Evolutionary conservation across 805 yeast genomes (phyloP).

Genomic region (Candida taoyuanica): DNA sequence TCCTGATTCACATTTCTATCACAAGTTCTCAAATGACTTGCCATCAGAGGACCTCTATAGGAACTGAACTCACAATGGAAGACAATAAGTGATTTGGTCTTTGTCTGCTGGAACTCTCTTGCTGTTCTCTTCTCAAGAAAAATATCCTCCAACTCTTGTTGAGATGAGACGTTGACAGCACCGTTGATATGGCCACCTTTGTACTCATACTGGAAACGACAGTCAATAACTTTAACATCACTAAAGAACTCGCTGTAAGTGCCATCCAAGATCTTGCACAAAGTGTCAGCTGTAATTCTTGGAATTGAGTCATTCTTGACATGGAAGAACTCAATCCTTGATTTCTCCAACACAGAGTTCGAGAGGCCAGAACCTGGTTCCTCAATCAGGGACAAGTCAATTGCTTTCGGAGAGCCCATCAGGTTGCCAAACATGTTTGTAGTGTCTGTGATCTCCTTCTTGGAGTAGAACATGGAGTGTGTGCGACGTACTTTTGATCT

Average conservation of each 20-base stretch:
- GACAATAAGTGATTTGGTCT: constrained; percentile 48
- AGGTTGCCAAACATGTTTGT: constrained; percentile 30
- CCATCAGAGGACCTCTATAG: constrained; percentile 92
- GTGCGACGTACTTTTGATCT: constrained; percentile 49
- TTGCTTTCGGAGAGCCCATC: constrained; percentile 21
- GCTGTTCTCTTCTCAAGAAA: constrained; percentile 33
- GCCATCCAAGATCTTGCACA: constrained; percentile 56
- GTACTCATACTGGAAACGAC: constrained; percentile 90
- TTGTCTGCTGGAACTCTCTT: constrained; percentile 16
- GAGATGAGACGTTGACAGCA: constrained; percentile 73
- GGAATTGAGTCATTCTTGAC: constrained; percentile 61
- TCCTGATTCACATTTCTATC: constrained; percentile 74
- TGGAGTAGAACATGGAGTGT: constrained; percentile 64
- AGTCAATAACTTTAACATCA: constrained; percentile 61
- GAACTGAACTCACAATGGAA: constrained; percentile 96
- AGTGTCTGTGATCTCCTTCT: constrained; percentile 39
- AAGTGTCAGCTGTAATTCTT: constrained; percentile 55
- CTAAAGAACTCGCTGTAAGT: constrained; percentile 40
- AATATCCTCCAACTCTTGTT: constrained; percentile 58
- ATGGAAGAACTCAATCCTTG: constrained; percentile 38
- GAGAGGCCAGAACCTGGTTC: constrained; percentile 12
- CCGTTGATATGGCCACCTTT: constrained; percentile 88
- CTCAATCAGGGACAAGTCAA: constrained; percentile 7
- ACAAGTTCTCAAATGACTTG: constrained; percentile 73
- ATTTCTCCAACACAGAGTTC: constrained; percentile 22